phyloP scores from a whole-genome alignment of 768 basidiomycete genomes.

The Tricholoma flavovirens region DNA sequence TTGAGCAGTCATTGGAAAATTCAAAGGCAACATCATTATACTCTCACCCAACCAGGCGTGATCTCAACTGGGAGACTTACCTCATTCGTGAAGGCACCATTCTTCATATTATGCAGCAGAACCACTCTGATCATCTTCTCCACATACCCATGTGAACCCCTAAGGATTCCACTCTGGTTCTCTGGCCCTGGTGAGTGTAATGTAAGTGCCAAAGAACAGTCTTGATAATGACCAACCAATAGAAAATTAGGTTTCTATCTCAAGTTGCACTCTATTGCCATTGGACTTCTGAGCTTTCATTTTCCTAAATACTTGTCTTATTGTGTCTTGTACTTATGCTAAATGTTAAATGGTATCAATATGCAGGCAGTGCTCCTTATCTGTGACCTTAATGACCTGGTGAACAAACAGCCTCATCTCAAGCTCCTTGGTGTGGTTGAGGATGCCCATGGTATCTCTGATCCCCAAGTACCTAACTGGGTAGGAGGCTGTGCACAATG shows the following conservation, averaged over 20 bases:
- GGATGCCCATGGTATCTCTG: no score
- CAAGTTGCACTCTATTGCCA: neutral
- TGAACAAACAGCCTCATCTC: no score
- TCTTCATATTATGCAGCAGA: conserved; percentile 11
- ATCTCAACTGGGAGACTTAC: conserved; percentile 16
- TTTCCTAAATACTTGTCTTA: neutral
- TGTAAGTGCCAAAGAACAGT: neutral
- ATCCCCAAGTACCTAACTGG: no score
- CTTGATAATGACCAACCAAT: neutral
- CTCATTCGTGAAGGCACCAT: conserved; percentile 10
- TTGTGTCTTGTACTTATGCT: neutral
- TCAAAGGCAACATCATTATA: conserved; percentile 1
- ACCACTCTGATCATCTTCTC: neutral
- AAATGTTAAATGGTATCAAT: no score
- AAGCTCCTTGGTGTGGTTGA: no score
- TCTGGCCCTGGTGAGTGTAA: neutral
- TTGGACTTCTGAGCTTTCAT: neutral
- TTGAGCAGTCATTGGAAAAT: conserved; percentile 6
- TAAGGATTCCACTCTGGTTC: neutral
- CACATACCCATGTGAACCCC: neutral
- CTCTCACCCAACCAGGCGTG: neutral
- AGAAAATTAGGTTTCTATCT: neutral
- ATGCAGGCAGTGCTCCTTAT: no score
- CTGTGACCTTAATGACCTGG: no score
- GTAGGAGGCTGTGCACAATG: no score